Percentiles rank a stretch among this genome's conserved stretches.
Evolutionary conservation across 768 basidiomycete genomes (phyloP).

Genomic region (Boletus sp.): DNA sequence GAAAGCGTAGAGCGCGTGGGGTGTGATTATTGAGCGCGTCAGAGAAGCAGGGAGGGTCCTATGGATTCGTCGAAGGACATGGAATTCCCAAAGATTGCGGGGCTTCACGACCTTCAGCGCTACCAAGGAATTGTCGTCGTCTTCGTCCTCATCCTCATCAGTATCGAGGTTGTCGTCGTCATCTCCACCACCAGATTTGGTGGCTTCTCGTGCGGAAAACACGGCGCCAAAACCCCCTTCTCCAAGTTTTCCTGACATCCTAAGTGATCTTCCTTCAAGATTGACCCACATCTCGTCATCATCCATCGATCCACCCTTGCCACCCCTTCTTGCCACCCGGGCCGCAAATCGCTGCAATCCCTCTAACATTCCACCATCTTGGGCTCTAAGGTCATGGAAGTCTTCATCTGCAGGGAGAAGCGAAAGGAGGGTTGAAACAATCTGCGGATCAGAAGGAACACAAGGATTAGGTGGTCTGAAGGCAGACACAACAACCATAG

Average conservation of each 20-base stretch:
- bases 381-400: slow-evolving; percentile 55
- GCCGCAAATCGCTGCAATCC: slow-evolving; percentile 71
- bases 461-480: slow-evolving; percentile 85
- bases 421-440: slow-evolving; percentile 62
- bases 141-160: slow-evolving; percentile 51
- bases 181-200: slow-evolving; percentile 38
- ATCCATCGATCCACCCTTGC: slow-evolving; percentile 33
- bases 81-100: slow-evolving; percentile 88
- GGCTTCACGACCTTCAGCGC: slow-evolving; percentile 94
- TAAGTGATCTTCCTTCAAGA: slow-evolving; percentile 63
- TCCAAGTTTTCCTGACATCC: slow-evolving; percentile 82
- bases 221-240: slow-evolving; percentile 97
- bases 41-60: slow-evolving; percentile 55
- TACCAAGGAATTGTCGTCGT: slow-evolving; percentile 54
- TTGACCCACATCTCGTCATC: slow-evolving; percentile 49
- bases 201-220: slow-evolving; percentile 70
- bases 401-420: slow-evolving; percentile 56
- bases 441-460: slow-evolving; percentile 72
- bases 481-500: slow-evolving; percentile 54
- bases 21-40: slow-evolving; percentile 66
- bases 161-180: slow-evolving; percentile 45
- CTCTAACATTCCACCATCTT: slow-evolving; percentile 58
- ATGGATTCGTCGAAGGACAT: slow-evolving; percentile 77
- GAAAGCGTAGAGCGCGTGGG: slow-evolving; percentile 80
- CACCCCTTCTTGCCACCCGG: slow-evolving; percentile 33